Evolutionary conservation across 2,329 filamentous ascomycete genomes (phyloP), one percentile per base, ranked within the genome.

Genomic region (Byssochlamys sp.): DNA sequence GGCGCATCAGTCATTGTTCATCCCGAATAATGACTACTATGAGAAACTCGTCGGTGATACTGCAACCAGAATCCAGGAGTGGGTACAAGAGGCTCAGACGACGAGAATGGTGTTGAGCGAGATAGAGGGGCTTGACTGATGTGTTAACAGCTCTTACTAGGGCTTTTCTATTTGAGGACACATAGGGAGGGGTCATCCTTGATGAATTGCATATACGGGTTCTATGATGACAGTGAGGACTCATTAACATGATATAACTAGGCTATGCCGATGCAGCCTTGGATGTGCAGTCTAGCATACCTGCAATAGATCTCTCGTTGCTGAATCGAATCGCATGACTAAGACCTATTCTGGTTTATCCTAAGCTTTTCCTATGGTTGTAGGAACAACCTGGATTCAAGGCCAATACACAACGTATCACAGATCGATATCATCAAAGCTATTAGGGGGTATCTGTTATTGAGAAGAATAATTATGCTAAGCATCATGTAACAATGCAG

Each of bases 1-100:
- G 5, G 91, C 91, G 9, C 91, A 95, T 69, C 92, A 89, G 60
- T 86, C 88, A 0, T 75, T 96, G 55, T 96, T 95, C 74, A 83
- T 89, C 11, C 74, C 84, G 0, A 66, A 67, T 25, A 85, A 87
- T 5, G 80, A 84, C 59, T 86, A 89, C 58, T 92, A 94, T 67
- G 87, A 91, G 65, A 75, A 74, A 61, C 75, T 92, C n/a, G 84
- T 92, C n/a, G 86, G 85, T 0, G 87, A 91, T 69, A 85, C 90
- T 2, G 85, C 83, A 2, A 79, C 79, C 29, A 76, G 84, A 58
- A 82, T 94, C 58, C 79, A 85, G 61, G 77, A 77, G 19, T 94
- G 89, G 89, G 82, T 90, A 19, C 57, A 62, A 35, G 62, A 63
- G 49, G 62, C 61, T 56, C 54, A 57, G 53, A 62, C 62, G 26